phyloP scores from a whole-genome alignment of 2,329 filamentous ascomycete genomes.

The Curvularia eragrostidis region DNA sequence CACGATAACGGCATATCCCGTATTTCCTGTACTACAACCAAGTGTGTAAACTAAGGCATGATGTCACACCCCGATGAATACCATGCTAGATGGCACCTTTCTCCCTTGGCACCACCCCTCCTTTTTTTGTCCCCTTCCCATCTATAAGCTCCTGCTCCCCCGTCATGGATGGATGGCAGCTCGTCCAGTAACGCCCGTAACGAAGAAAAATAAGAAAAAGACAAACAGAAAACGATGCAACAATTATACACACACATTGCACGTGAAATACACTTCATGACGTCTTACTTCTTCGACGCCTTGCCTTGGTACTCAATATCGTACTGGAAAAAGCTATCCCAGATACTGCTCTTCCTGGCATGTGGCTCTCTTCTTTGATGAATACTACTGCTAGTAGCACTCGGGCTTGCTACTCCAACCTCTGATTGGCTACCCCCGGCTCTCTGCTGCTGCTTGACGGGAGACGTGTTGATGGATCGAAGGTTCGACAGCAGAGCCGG shows the following conservation, averaged over 20 bases:
- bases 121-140: too few relatives aligned
- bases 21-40: too few relatives aligned
- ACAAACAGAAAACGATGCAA: background rate
- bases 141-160: too few relatives aligned
- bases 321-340: slow-evolving; percentile 50
- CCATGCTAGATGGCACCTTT: too few relatives aligned
- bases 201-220: background rate
- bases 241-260: too few relatives aligned
- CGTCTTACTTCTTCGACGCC: slow-evolving; percentile 40
- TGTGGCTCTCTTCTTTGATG: slow-evolving; percentile 27
- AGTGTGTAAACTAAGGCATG: too few relatives aligned
- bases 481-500: slow-evolving; percentile 19
- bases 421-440: slow-evolving; percentile 26
- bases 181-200: too few relatives aligned
- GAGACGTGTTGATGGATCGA: slow-evolving; percentile 23
- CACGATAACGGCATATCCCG: too few relatives aligned
- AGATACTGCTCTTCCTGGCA: slow-evolving; percentile 43
- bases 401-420: slow-evolving; percentile 22
- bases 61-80: too few relatives aligned
- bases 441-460: slow-evolving; percentile 23
- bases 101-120: too few relatives aligned
- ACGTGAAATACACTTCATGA: too few relatives aligned
- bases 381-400: slow-evolving; percentile 20
- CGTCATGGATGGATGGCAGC: too few relatives aligned
- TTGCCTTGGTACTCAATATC: slow-evolving; percentile 50